Evolutionary conservation across 306 rosid species (phyloP), one percentile per base, ranked within the genome.

Genomic region (Herpetospermum pedunculosum): DNA sequence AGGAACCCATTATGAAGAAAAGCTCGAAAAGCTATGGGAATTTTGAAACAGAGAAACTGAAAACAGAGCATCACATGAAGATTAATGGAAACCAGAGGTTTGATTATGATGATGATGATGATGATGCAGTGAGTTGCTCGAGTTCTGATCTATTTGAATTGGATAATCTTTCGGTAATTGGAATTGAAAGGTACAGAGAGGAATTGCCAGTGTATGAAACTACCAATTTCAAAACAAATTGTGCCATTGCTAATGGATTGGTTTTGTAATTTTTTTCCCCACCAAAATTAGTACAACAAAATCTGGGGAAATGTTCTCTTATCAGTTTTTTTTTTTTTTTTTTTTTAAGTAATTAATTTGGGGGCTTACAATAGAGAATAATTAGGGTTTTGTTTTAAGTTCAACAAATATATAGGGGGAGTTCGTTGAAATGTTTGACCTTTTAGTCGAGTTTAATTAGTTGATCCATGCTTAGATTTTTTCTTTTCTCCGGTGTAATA

Each of bases 151-250:
- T 94, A 4, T 94, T 94, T 77, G 99, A 94, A 81, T 84, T 94
- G 88, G 99, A 91, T 79, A 88, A 86, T 86, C 83, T 91, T 11
- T 91, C 97, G 2, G 89, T 84, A 0, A 87, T 85, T 76, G 98
- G 98, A 79, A 92, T 91, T 77, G 92, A 88, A 69, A 86, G 94
- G 88, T 94, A 88, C 65, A 78, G 92, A 38, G 88, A 94, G 60
- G 99, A 94, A 69, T 80, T 94, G 79, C 99, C 99, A 1, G 99
- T 94, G 70, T 94, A 91, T 73, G 99, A 94, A 79, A 94, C 99
- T 12, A 94, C 99, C 40, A 88, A 88, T 83, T 88, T 91, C 80
- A 77, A 78, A 28, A 80, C 95, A 63, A 91, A 89, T 89, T 79
- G 92, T 81, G 96, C 91, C 77, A 91, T 94, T 82, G 90, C 91